These are phyloP conservation scores for Sutorius eximius DNA, from an alignment of 1,284 basidiomycete genomes.

Conservation along the genomic window DNA sequence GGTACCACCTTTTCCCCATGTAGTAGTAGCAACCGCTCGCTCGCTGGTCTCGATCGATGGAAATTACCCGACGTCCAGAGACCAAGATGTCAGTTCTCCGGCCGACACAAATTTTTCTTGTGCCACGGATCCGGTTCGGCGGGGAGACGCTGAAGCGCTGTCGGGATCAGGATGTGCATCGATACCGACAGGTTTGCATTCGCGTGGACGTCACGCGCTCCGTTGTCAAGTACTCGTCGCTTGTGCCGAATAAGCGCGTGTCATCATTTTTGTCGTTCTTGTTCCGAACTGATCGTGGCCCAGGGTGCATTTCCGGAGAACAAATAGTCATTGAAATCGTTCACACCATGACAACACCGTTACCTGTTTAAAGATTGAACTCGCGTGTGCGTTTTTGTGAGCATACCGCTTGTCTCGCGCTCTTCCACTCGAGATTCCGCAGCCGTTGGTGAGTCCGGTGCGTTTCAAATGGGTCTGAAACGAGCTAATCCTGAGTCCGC, in stretches of 20 bases:
- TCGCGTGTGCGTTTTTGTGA: background rate
- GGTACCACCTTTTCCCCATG: too few relatives aligned
- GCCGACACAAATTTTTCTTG: too few relatives aligned
- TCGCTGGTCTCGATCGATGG: too few relatives aligned
- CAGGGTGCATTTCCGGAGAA: background rate
- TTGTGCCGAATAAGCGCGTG: background rate
- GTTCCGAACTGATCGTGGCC: background rate
- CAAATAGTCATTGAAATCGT: background rate
- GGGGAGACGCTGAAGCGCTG: too few relatives aligned
- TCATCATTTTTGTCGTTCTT: background rate
- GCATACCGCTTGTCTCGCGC: background rate
- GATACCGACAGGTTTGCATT: too few relatives aligned
- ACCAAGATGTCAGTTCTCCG: too few relatives aligned
- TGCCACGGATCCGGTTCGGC: too few relatives aligned
- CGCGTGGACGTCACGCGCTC: too few relatives aligned
- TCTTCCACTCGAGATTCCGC: background rate
- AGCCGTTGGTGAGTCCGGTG: background rate
- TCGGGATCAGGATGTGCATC: too few relatives aligned
- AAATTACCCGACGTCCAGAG: too few relatives aligned
- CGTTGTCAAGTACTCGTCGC: background rate
- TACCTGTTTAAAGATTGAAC: background rate
- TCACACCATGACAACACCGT: constrained; percentile 8
- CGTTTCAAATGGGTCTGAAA: background rate
- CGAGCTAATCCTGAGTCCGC: background rate
- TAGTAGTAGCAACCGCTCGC: too few relatives aligned